Evolutionary conservation across 306 rosid genomes (phyloP).

Genomic region (Glycyrrhiza uralensis): DNA sequence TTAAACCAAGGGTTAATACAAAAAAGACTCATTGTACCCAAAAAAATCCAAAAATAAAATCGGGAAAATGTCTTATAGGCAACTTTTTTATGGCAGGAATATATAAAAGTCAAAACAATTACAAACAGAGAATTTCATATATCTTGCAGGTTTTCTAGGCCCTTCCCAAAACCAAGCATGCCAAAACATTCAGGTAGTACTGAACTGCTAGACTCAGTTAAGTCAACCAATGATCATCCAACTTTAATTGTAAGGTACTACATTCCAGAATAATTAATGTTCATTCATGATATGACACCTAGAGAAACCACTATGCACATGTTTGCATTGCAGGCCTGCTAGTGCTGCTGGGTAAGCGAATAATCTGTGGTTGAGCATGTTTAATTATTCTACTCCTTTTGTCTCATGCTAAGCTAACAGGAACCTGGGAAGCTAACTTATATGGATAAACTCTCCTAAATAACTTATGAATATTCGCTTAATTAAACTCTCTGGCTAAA

Average conservation of each 20-base stretch:
- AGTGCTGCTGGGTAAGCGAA: slow-evolving; percentile 8
- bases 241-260: not conserved
- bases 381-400: slow-evolving; percentile 23
- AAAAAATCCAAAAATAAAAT: not conserved
- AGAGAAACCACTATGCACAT: not conserved
- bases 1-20: no score
- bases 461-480: no score
- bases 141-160: not conserved
- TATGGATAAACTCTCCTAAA: no score
- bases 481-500: no score
- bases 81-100: not conserved
- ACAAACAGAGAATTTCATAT: not conserved
- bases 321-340: slow-evolving; percentile 22
- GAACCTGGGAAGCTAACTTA: not conserved
- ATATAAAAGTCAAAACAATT: not conserved
- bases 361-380: not conserved
- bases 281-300: not conserved
- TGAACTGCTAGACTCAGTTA: not conserved
- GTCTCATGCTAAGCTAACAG: not conserved
- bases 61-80: not conserved
- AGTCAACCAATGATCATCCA: not conserved
- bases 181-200: not conserved
- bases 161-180: not conserved
- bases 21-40: no score
- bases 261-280: not conserved